phyloP scores from a whole-genome alignment of 495 filamentous ascomycete genomes.

The Neurospora sp. region DNA sequence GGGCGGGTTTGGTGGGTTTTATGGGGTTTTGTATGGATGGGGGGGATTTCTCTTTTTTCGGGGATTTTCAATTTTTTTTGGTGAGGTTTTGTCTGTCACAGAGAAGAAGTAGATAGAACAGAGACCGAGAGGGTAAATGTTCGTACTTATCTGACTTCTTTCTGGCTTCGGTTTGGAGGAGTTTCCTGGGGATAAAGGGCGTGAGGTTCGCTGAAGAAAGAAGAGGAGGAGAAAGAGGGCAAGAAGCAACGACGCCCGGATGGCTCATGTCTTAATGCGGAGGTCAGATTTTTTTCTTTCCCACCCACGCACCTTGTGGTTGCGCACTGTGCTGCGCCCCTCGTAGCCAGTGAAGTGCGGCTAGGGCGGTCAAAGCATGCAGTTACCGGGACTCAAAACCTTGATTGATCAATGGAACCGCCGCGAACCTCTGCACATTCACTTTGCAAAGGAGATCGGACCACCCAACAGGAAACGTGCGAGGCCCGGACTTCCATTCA shows the following conservation, averaged over 20 bases:
- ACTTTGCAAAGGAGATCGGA: neutral
- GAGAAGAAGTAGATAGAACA: constrained; percentile 25
- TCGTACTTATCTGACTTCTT: constrained; percentile 25
- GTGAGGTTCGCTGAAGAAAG: constrained; percentile 17
- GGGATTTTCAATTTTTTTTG: constrained; percentile 42
- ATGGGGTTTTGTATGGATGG: constrained; percentile 18
- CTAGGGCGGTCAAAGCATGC: neutral
- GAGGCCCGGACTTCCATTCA: neutral
- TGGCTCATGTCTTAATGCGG: constrained; percentile 10
- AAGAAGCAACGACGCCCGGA: constrained; percentile 3
- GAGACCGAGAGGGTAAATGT: constrained; percentile 19
- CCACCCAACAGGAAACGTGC: neutral
- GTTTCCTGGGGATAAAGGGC: constrained; percentile 21
- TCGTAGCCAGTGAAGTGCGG: neutral
- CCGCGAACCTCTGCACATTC: neutral
- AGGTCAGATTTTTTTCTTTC: constrained; percentile 23
- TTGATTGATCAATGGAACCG: neutral
- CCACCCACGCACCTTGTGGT: neutral
- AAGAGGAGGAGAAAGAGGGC: constrained; percentile 15
- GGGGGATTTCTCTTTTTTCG: constrained; percentile 10
- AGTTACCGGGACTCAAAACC: neutral
- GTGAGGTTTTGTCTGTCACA: constrained; percentile 24
- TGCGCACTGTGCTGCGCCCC: neutral
- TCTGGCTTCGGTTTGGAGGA: constrained; percentile 17
- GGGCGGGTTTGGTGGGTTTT: constrained; percentile 14